phyloP scores from a whole-genome alignment of 768 basidiomycete genomes.

The Lactarius quietus region DNA sequence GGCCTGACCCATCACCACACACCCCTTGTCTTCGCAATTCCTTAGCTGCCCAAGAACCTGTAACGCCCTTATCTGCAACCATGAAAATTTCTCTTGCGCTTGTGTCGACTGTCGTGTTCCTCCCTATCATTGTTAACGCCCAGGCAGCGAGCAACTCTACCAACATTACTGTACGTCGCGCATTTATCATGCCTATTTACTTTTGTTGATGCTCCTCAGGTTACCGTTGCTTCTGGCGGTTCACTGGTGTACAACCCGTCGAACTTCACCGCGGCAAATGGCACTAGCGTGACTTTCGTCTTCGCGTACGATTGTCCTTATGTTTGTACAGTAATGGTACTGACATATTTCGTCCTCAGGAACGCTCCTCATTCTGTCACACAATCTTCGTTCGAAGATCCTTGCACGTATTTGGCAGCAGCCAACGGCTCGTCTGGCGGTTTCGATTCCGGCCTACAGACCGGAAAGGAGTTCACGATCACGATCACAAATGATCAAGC shows the following conservation, averaged over 20 bases:
- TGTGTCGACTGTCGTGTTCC: conserved; percentile 32
- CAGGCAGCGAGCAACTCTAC: conserved; percentile 23
- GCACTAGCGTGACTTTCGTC: too few relatives aligned
- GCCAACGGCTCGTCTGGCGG: too few relatives aligned
- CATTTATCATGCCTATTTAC: neutral
- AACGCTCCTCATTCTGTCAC: conserved; percentile 32
- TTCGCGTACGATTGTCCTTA: conserved; percentile 32
- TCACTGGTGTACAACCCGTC: too few relatives aligned
- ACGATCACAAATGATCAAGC: too few relatives aligned
- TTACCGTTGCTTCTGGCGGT: conserved; percentile 45
- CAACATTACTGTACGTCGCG: conserved; percentile 23
- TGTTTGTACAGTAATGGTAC: neutral
- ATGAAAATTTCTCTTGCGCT: conserved; percentile 38
- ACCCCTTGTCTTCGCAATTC: neutral
- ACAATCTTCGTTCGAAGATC: conserved; percentile 30
- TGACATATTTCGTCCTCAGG: conserved; percentile 13
- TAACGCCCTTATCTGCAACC: neutral
- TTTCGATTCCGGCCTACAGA: too few relatives aligned
- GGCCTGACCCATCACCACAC: neutral
- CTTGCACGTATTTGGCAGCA: too few relatives aligned
- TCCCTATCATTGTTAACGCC: too few relatives aligned
- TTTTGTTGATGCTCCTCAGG: conserved; percentile 30
- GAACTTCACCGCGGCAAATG: too few relatives aligned
- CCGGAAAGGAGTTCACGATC: too few relatives aligned
- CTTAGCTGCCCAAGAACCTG: neutral